Conservation (phyloP, 768 basidiomycete species). For the Obba rivulosa region DNA sequence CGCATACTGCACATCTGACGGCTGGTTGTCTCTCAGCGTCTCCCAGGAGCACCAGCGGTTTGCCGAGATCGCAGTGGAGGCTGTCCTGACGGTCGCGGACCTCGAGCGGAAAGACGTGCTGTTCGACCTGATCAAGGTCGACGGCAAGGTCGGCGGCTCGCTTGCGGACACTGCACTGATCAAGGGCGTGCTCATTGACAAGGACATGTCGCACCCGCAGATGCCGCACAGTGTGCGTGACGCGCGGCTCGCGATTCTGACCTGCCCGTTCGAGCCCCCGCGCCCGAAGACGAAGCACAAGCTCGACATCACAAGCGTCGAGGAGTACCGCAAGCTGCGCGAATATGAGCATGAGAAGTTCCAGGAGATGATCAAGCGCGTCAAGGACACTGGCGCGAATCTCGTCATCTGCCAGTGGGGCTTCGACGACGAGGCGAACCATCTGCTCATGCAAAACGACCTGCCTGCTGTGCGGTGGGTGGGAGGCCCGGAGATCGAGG, state of each 20-base stretch:
- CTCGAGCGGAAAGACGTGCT: slow-evolving; percentile 91
- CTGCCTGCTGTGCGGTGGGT: slow-evolving; percentile 98
- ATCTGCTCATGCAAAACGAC: slow-evolving; percentile 95
- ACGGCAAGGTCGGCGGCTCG: slow-evolving; percentile 97
- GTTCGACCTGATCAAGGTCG: slow-evolving; percentile 98
- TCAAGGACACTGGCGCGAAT: slow-evolving; percentile 96
- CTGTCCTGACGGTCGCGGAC: slow-evolving; percentile 92
- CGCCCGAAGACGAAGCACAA: slow-evolving; percentile 99
- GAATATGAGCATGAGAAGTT: slow-evolving; percentile 97
- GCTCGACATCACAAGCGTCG: slow-evolving; percentile 92
- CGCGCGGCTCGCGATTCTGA: slow-evolving; percentile 92
- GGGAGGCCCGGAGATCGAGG: slow-evolving; percentile 98
- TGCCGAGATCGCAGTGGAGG: slow-evolving; percentile 96
- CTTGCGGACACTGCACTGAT: slow-evolving; percentile 93
- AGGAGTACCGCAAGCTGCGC: slow-evolving; percentile 92
- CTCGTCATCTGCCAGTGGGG: slow-evolving; percentile 99
- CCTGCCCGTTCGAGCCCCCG: slow-evolving; percentile 98
- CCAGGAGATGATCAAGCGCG: slow-evolving; percentile 91
- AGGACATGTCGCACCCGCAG: slow-evolving; percentile 99
- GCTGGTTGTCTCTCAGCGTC: slow-evolving; percentile 49
- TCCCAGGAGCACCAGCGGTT: slow-evolving; percentile 95
- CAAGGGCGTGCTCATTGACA: slow-evolving; percentile 97
- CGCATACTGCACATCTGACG: background rate
- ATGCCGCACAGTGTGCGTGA: slow-evolving; percentile 89
- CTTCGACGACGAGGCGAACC: slow-evolving; percentile 99